Base-by-base conservation (phyloP, 352 stramenopile species). In the Phytophthora sansomeana region DNA sequence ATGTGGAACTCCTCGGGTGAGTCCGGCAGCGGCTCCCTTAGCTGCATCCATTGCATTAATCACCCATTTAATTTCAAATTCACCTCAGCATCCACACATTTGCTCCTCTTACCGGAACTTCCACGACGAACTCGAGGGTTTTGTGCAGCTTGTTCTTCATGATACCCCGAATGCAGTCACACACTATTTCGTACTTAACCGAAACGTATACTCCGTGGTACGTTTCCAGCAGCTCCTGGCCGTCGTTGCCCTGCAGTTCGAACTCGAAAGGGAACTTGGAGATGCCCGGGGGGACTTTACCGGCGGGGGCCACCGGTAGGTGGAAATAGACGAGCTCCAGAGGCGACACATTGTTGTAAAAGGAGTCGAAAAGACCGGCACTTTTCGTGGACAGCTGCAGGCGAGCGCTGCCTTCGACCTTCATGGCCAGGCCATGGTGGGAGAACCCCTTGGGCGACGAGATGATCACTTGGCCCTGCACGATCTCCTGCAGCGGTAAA, bases 161-260 rank as follows among this genome's bases (percentile, higher is more conserved):
- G 35, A 96, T 82, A 6, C 92, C 89, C 39, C 91, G 89, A 39
- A 93, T 77, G 62, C 89, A 96, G 60, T 93, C 89, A 55, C 75
- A 89, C 1, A 77, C 75, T 48, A 98, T 94, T 58, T 92, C 83
- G 76, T 98, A 98, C 61, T 92, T 95, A 57, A 97, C 85, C 14
- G 83, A 96, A 13, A 98, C 78, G 66, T 97, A 97, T 5, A 97
- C 90, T 44, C 93, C 93, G 57, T 98, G 93, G 69, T 98, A 98
- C 10, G 92, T 97, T 65, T 98, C 93, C 46, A 93, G 87, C 30
- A 98, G 78, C 55, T 77, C 58, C 61, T 90, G 75, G 11, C 70
- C 69, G 43, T 91, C 77, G 48, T 90, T 88, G 36, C 78, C 78
- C 36, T 83, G 59, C 14, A 97, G 68, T 59, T 89, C 80, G 69